Evolutionary conservation across 2,329 filamentous ascomycete genomes (phyloP).

Genomic region (Penicillium sp.): DNA sequence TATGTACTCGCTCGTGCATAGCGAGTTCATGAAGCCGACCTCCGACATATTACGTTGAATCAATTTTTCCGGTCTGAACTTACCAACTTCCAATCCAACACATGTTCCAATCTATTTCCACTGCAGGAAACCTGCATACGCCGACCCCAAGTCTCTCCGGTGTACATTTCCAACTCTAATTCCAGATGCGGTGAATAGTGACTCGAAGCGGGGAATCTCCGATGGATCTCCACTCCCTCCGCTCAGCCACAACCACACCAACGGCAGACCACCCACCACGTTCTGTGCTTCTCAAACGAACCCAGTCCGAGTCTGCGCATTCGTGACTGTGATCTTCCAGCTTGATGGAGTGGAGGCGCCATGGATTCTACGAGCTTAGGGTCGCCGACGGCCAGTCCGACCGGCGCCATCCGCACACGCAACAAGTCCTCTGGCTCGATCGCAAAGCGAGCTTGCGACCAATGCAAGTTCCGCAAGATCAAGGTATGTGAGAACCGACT

Average conservation of each 20-base stretch:
- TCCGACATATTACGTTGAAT: not conserved
- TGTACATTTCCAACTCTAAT: not conserved
- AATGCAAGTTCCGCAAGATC: slow-evolving; percentile 47
- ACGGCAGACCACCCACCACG: not conserved
- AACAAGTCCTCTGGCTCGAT: slow-evolving; percentile 29
- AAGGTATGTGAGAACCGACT: slow-evolving; percentile 30
- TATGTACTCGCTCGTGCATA: not conserved
- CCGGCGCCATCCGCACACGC: slow-evolving; percentile 32
- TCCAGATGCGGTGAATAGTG: not conserved
- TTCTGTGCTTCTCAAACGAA: not conserved
- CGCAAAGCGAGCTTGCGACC: slow-evolving; percentile 47
- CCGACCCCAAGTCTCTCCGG: not conserved
- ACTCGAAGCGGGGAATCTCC: slow-evolving; percentile 11
- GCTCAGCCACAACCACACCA: not conserved
- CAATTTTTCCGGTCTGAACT: not conserved
- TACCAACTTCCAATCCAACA: not conserved
- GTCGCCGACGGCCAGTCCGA: slow-evolving; percentile 22
- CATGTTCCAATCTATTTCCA: not conserved
- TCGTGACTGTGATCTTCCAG: not conserved
- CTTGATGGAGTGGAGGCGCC: slow-evolving; percentile 25
- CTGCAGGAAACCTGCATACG: not conserved
- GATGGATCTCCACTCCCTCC: not conserved
- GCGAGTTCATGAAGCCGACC: not conserved
- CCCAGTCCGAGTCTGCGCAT: not conserved
- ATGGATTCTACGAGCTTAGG: slow-evolving; percentile 34